Percentiles rank a stretch among this genome's conserved stretches.
Conservation (phyloP, 352 stramenopile genomes). For the Phytophthora brassicae region DNA sequence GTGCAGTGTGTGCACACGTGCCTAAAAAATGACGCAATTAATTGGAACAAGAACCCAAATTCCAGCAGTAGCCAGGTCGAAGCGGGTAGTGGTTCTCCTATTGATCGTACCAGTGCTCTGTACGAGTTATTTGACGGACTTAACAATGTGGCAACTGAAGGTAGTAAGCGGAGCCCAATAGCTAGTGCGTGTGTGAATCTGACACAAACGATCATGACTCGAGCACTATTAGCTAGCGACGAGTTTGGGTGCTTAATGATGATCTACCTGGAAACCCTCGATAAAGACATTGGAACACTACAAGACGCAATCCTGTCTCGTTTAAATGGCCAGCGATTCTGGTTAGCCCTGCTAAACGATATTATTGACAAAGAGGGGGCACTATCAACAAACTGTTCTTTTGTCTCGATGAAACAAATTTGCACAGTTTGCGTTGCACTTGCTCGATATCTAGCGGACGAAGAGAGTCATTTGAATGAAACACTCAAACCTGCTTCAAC, state of each 20-base stretch:
- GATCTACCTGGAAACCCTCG: conserved; percentile 58
- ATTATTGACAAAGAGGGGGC: conserved; percentile 50
- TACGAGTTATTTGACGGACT: conserved; percentile 18
- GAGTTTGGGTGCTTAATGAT: conserved; percentile 69
- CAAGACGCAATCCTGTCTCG: not conserved
- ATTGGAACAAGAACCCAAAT: not conserved
- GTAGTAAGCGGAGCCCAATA: conserved; percentile 3
- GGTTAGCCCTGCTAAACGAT: conserved; percentile 59
- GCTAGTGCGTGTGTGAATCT: conserved; percentile 47
- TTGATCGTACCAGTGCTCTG: not conserved
- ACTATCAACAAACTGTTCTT: conserved; percentile 44
- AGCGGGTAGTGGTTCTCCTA: not conserved
- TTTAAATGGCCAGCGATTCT: conserved; percentile 51
- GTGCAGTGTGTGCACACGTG: conserved; percentile 25
- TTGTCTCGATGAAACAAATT: conserved; percentile 59
- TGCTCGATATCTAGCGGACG: conserved; percentile 53
- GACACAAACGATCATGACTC: conserved; percentile 36
- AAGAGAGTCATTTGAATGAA: conserved; percentile 37
- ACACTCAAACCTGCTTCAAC: not conserved
- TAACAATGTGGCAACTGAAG: conserved; percentile 10
- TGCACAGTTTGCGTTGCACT: conserved; percentile 54
- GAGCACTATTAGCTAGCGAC: conserved; percentile 51
- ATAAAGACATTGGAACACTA: conserved; percentile 31
- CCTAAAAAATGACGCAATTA: not conserved
- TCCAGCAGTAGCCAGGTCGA: not conserved